A percentile compares a stretch with the other conserved stretches of the same genome.
Conservation (phyloP, 169 alveolate species). For the Plasmodium malariae region DNA sequence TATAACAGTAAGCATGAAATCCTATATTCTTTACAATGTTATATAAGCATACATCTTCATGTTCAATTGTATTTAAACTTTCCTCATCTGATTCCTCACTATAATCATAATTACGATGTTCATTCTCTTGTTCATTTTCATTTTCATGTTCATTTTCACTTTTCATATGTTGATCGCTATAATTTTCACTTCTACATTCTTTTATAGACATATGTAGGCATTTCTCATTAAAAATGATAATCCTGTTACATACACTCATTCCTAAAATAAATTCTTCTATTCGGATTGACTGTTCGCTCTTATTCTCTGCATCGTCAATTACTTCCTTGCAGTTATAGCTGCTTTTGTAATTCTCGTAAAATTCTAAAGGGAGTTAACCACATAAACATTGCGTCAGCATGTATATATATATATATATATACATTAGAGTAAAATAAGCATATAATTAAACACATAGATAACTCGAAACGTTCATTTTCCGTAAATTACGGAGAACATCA, state of each 20-base stretch:
- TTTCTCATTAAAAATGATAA: slow-evolving; percentile 64
- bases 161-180: slow-evolving; percentile 4
- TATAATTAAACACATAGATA: no score
- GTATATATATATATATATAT: neutral
- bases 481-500: no score
- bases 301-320: slow-evolving; percentile 23
- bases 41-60: slow-evolving; percentile 73
- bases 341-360: slow-evolving; percentile 16
- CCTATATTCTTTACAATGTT: slow-evolving; percentile 34
- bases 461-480: no score
- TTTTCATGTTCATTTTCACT: slow-evolving; percentile 13
- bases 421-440: no score
- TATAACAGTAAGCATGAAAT: slow-evolving; percentile 32
- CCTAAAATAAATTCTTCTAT: slow-evolving; percentile 73
- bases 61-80: slow-evolving; percentile 33
- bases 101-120: slow-evolving; percentile 3
- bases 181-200: slow-evolving; percentile 35
- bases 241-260: slow-evolving; percentile 57
- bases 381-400: neutral
- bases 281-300: slow-evolving; percentile 12
- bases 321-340: slow-evolving; percentile 53
- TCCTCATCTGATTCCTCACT: slow-evolving; percentile 20
- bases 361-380: slow-evolving; percentile 15
- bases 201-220: slow-evolving; percentile 8
- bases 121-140: slow-evolving; percentile 4